These are phyloP conservation scores for Blastobotrys mokoenaii DNA, from an alignment of 805 yeast species.

Conservation along the genomic window DNA sequence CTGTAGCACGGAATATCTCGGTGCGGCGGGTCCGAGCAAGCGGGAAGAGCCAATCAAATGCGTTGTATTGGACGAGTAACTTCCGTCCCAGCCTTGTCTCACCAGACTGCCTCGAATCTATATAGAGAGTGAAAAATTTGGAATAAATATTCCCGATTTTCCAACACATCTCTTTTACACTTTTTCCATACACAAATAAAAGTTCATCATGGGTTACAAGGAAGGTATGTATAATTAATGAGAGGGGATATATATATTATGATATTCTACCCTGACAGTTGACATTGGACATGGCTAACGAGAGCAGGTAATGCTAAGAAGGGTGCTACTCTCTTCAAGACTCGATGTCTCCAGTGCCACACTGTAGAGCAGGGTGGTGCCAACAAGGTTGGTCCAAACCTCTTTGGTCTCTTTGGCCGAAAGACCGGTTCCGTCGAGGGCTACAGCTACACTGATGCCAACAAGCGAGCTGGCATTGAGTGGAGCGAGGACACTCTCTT, in stretches of 20 bases:
- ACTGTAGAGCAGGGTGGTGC: slow-evolving; percentile 94
- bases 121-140: background rate
- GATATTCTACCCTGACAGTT: no score
- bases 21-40: background rate
- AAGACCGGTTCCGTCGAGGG: slow-evolving; percentile 87
- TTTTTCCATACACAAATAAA: slow-evolving; percentile 4
- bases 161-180: background rate
- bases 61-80: background rate
- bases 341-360: slow-evolving; percentile 99
- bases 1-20: no score
- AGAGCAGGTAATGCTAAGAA: slow-evolving; percentile 63
- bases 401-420: slow-evolving; percentile 92
- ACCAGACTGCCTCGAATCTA: no score
- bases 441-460: slow-evolving; percentile 95
- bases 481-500: slow-evolving; percentile 87
- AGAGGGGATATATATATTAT: background rate
- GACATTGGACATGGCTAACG: slow-evolving; percentile 2
- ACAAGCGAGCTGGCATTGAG: slow-evolving; percentile 85
- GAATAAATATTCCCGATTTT: background rate
- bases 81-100: no score
- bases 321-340: slow-evolving; percentile 97
- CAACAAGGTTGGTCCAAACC: slow-evolving; percentile 98
- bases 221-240: slow-evolving; percentile 6
- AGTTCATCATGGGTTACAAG: slow-evolving; percentile 11
- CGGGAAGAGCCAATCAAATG: background rate